These are phyloP conservation scores for Lyophyllum shimeji DNA, from an alignment of 768 basidiomycete genomes.

Conservation along the genomic window DNA sequence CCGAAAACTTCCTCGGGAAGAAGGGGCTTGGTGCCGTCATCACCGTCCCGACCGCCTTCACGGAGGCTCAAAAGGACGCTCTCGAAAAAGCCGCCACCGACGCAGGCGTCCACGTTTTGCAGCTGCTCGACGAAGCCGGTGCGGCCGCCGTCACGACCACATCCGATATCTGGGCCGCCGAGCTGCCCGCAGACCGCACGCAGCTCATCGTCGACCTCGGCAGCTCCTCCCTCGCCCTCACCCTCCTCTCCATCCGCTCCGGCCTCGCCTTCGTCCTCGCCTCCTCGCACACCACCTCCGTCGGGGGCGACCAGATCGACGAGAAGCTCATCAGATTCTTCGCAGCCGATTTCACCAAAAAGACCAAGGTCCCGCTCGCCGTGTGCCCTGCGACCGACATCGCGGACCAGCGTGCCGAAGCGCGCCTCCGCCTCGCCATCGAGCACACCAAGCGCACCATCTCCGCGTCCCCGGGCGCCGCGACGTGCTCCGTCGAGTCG, in stretches of 20 bases:
- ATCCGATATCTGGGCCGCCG: slow-evolving; percentile 39
- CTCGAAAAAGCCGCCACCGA: slow-evolving; percentile 72
- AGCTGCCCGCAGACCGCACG: slow-evolving; percentile 60
- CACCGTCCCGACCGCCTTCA: slow-evolving; percentile 77
- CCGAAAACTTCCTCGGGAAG: slow-evolving; percentile 87
- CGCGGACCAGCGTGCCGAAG: slow-evolving; percentile 80
- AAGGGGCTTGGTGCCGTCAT: slow-evolving; percentile 81
- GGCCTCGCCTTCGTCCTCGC: slow-evolving; percentile 71
- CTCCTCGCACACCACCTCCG: slow-evolving; percentile 40
- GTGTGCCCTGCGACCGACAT: slow-evolving; percentile 58
- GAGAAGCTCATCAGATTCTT: slow-evolving; percentile 87
- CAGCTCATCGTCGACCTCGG: slow-evolving; percentile 84
- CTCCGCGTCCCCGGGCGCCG: slow-evolving; percentile 82
- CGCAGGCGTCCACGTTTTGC: slow-evolving; percentile 82
- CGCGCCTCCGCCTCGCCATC: slow-evolving; percentile 90
- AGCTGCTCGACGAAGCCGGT: slow-evolving; percentile 85
- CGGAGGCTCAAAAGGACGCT: slow-evolving; percentile 63
- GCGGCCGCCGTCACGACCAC: slow-evolving; percentile 68
- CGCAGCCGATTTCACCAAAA: slow-evolving; percentile 95
- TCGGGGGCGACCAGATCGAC: slow-evolving; percentile 77
- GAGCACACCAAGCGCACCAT: slow-evolving; percentile 95
- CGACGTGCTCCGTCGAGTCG: slow-evolving; percentile 90
- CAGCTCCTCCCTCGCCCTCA: slow-evolving; percentile 65
- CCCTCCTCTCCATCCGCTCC: slow-evolving; percentile 71
- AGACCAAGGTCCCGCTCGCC: slow-evolving; percentile 75